Percentiles rank a stretch among this genome's conserved stretches.
Evolutionary conservation across 441 rosid species (phyloP).

Genomic region (Populus hybrid): DNA sequence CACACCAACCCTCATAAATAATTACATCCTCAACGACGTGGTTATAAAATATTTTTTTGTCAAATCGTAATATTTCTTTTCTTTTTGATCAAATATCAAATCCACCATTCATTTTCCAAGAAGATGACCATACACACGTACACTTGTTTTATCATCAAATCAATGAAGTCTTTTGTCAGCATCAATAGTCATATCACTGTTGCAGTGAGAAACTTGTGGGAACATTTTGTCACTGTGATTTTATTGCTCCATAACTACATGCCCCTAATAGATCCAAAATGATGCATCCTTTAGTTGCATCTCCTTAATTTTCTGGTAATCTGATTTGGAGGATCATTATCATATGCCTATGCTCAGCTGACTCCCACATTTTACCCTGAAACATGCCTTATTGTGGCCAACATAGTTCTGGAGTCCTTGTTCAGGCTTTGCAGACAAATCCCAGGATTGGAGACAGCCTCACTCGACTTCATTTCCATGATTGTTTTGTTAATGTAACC

Average conservation of each 20-base stretch:
- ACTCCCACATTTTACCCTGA: constrained; percentile 40
- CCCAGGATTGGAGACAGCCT: constrained; percentile 61
- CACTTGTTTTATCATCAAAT: background rate
- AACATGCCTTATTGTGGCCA: constrained; percentile 43
- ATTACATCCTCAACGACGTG: no score
- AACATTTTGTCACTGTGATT: background rate
- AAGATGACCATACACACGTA: background rate
- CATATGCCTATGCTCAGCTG: constrained; percentile 40
- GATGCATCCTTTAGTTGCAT: background rate
- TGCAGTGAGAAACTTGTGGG: background rate
- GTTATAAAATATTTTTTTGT: no score
- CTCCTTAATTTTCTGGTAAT: background rate
- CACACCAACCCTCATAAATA: no score
- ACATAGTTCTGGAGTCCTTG: constrained; percentile 33
- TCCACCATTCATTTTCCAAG: no score
- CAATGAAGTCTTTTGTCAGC: background rate
- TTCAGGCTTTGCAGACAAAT: constrained; percentile 34
- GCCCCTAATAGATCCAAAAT: background rate
- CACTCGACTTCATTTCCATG: constrained; percentile 72
- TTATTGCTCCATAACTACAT: background rate
- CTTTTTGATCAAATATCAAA: no score
- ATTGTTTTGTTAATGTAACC: constrained; percentile 67
- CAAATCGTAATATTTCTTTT: no score
- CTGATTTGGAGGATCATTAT: constrained; percentile 22
- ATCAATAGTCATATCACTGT: background rate